A percentile compares a stretch with the other conserved stretches of the same genome.
phyloP scores from a whole-genome alignment of 148 eudicot species.

The Gaultheria prostrata region DNA sequence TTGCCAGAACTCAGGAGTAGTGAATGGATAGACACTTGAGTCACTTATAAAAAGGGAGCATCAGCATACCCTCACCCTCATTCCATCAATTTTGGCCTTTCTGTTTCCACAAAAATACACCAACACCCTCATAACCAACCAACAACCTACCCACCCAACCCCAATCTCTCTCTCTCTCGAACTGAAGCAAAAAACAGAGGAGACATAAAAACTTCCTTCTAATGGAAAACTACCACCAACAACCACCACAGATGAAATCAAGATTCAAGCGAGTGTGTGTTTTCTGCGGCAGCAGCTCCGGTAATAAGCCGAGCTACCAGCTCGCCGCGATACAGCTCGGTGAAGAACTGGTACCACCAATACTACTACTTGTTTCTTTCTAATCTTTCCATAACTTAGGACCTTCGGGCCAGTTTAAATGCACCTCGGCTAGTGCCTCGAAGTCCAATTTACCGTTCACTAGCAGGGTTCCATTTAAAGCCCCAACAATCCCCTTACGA shows the following conservation, averaged over 20 bases:
- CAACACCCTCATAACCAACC: background rate
- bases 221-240: constrained; percentile 16
- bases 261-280: constrained; percentile 77
- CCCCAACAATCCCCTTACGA: background rate
- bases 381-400: background rate
- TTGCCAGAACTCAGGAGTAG: no score
- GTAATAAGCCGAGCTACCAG: constrained; percentile 74
- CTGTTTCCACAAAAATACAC: background rate
- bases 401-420: background rate
- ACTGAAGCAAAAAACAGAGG: background rate
- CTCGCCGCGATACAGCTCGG: constrained; percentile 77
- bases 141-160: background rate
- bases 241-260: constrained; percentile 17
- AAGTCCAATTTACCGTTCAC: background rate
- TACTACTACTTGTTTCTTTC: background rate
- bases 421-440: background rate
- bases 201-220: background rate
- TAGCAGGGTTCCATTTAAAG: background rate
- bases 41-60: background rate
- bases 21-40: no score
- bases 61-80: background rate
- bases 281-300: constrained; percentile 88
- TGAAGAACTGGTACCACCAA: constrained; percentile 48
- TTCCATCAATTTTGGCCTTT: background rate
- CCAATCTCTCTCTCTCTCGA: background rate